phyloP scores from a whole-genome alignment of 257 asterid species.

The Forsythia viridissima region DNA sequence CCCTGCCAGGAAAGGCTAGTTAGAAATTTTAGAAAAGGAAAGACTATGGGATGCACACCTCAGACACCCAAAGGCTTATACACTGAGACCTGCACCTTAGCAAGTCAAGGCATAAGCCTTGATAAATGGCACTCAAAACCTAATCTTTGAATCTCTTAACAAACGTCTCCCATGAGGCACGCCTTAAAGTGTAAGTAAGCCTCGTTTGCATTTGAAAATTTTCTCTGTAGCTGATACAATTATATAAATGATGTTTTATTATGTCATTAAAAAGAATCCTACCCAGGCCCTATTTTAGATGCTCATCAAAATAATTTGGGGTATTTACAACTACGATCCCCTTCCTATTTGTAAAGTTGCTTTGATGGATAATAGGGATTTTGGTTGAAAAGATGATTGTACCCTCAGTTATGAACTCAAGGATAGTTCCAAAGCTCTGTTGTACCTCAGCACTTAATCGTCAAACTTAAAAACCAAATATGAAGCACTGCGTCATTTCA shows the following conservation, averaged over 20 bases:
- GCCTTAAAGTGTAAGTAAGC: neutral
- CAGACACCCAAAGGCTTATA: neutral
- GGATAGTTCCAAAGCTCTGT: too few species aligned
- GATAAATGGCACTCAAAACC: neutral
- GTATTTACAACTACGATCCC: neutral
- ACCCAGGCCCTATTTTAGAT: neutral
- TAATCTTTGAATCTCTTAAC: neutral
- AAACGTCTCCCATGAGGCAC: neutral
- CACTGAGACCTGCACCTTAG: neutral
- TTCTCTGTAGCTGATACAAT: neutral
- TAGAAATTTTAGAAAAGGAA: too few species aligned
- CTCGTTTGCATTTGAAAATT: neutral
- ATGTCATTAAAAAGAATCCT: neutral
- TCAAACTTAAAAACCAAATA: too few species aligned
- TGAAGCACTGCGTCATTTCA: too few species aligned
- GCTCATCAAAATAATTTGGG: neutral
- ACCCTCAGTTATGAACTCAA: neutral
- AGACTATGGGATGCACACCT: neutral
- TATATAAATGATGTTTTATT: neutral
- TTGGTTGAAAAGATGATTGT: neutral
- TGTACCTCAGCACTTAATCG: too few species aligned
- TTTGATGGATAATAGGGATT: neutral
- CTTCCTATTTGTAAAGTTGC: neutral
- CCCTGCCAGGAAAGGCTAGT: too few species aligned
- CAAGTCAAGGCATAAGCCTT: neutral